Evolutionary conservation across 179 eudicot species (phyloP).

Genomic region (Beta lomatogona): DNA sequence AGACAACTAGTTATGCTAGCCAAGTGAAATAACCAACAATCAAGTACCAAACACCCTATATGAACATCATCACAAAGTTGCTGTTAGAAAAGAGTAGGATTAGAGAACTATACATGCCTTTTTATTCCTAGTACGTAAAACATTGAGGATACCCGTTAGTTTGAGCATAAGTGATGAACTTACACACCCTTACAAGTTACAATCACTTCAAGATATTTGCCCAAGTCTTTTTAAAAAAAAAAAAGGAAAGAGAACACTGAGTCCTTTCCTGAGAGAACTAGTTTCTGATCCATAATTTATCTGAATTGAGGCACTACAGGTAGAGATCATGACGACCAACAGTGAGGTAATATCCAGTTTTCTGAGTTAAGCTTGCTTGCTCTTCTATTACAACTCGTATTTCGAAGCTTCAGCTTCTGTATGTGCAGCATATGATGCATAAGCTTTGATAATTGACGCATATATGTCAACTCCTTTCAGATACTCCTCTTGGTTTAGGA

Average conservation of each 20-base stretch:
- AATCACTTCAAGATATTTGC: not conserved
- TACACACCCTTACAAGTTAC: not conserved
- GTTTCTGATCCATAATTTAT: not conserved
- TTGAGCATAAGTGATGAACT: not conserved
- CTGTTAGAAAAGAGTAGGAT: not conserved
- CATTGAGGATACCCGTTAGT: not conserved
- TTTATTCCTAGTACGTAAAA: not conserved
- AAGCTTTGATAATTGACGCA: slow-evolving; percentile 71
- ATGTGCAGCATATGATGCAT: slow-evolving; percentile 53
- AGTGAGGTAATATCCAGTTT: not conserved
- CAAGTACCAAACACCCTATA: no score
- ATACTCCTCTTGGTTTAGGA: slow-evolving; percentile 66
- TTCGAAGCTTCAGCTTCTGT: slow-evolving; percentile 2
- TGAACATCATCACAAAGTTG: not conserved
- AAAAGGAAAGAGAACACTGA: not conserved
- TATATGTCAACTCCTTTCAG: slow-evolving; percentile 69
- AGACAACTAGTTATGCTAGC: no score
- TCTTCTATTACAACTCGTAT: not conserved
- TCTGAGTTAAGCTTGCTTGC: not conserved
- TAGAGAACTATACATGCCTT: not conserved
- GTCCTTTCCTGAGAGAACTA: not conserved
- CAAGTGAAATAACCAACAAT: no score
- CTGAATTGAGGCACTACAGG: not conserved
- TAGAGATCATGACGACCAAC: not conserved
- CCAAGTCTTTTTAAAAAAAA: no score